These are phyloP conservation scores for Penicillium psychrofluorescens DNA, from an alignment of 495 filamentous ascomycete genomes.

Conservation along the genomic window DNA sequence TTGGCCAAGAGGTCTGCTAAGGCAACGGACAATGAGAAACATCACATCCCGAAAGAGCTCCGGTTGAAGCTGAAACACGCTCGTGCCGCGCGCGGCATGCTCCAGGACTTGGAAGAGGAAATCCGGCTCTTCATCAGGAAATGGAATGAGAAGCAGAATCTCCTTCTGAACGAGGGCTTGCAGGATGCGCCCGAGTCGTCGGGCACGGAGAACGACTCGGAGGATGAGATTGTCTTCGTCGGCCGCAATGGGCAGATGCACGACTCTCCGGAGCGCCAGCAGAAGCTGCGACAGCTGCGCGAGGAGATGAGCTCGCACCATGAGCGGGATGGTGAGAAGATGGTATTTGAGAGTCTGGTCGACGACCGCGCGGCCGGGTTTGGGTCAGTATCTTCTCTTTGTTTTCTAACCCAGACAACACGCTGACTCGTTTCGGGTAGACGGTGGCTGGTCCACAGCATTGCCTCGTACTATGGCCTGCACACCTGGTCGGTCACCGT, in stretches of 20 bases:
- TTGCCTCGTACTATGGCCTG: conserved; percentile 89
- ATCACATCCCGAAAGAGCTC: conserved; percentile 42
- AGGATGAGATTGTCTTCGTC: conserved; percentile 92
- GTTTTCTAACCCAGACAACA: not conserved
- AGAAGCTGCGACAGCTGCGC: conserved; percentile 21
- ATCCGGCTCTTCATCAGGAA: conserved; percentile 53
- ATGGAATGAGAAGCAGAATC: conserved; percentile 45
- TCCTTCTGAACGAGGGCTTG: conserved; percentile 35
- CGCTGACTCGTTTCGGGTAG: conserved; percentile 30
- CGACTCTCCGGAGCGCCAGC: conserved; percentile 43
- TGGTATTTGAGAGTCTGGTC: conserved; percentile 69
- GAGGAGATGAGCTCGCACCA: conserved; percentile 37
- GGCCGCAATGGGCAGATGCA: conserved; percentile 70
- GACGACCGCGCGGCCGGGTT: conserved; percentile 73
- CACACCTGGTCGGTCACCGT: conserved; percentile 75
- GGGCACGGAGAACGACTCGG: conserved; percentile 49
- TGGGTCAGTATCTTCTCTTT: conserved; percentile 51
- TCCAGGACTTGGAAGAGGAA: conserved; percentile 59
- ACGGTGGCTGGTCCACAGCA: conserved; percentile 88
- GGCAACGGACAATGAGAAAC: conserved; percentile 28
- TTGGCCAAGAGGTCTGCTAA: conserved; percentile 33
- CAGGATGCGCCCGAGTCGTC: conserved; percentile 43
- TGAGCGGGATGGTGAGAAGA: conserved; percentile 54
- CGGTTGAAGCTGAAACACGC: conserved; percentile 60
- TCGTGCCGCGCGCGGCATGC: conserved; percentile 58